Conservation (phyloP, 768 basidiomycete species). For the Mycena haematopus region DNA sequence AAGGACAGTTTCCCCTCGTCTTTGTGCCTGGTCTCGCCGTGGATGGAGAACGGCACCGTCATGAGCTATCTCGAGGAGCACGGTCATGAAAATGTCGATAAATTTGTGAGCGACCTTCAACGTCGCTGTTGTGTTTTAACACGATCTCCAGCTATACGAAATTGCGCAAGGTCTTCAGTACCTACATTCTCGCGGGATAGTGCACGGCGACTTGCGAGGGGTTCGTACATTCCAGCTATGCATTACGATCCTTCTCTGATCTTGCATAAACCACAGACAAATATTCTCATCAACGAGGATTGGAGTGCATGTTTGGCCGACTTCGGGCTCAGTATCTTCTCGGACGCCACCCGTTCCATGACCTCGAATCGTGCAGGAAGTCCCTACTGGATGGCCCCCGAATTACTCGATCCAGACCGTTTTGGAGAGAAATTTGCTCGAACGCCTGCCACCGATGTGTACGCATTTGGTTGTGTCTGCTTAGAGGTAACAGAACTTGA, state of each 20-base stretch:
- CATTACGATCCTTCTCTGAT: conserved; percentile 23
- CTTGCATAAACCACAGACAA: too few species aligned
- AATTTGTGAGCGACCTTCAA: conserved; percentile 17
- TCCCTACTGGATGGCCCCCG: not conserved
- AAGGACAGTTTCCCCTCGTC: conserved; percentile 30
- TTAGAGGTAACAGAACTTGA: conserved; percentile 34
- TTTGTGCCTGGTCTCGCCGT: conserved; percentile 38
- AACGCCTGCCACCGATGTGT: conserved; percentile 40
- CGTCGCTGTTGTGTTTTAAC: not conserved
- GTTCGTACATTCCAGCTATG: not conserved
- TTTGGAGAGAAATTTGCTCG: conserved; percentile 33
- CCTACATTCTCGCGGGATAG: conserved; percentile 30
- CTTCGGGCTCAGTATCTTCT: conserved; percentile 41
- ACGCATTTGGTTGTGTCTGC: conserved; percentile 42
- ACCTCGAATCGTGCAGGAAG: conserved; percentile 27
- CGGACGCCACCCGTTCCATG: conserved; percentile 35
- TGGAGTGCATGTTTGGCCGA: conserved; percentile 42
- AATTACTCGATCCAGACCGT: conserved; percentile 1
- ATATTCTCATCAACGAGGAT: conserved; percentile 41
- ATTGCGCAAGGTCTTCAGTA: conserved; percentile 34
- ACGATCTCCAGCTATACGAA: conserved; percentile 23
- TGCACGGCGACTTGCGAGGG: conserved; percentile 30
- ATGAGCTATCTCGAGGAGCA: conserved; percentile 30
- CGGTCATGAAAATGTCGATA: conserved; percentile 30
- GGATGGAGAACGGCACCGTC: conserved; percentile 38